These are phyloP conservation scores for Sordariomycetes sp. DNA, from an alignment of 2,329 filamentous ascomycete genomes.

Conservation along the genomic window DNA sequence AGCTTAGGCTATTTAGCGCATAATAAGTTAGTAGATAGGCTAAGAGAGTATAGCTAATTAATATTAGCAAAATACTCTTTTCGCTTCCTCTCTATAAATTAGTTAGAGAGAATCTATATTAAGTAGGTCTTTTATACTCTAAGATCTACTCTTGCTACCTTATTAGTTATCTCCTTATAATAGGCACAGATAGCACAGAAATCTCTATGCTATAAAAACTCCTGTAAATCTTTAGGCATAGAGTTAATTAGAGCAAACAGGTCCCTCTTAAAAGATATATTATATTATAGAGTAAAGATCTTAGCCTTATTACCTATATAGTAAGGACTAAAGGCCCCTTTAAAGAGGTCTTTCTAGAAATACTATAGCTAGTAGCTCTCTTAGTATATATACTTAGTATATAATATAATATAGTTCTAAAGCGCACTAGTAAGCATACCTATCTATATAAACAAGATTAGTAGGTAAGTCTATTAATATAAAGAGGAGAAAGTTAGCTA, in stretches of 20 bases:
- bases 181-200: not conserved
- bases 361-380: not conserved
- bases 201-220: not conserved
- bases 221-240: not conserved
- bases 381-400: not conserved
- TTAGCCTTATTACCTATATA: not conserved
- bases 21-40: not conserved
- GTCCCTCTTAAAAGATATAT: not conserved
- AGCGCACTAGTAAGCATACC: not conserved
- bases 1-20: not conserved
- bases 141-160: not conserved
- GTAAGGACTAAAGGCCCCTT: not conserved
- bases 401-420: not conserved
- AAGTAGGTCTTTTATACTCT: not conserved
- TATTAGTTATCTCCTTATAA: not conserved
- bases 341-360: not conserved
- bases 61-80: not conserved
- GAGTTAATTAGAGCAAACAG: not conserved
- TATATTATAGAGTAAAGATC: not conserved
- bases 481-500: not conserved
- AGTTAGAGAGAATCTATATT: not conserved
- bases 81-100: not conserved
- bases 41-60: not conserved
- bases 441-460: not conserved
- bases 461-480: not conserved